Evolutionary conservation across 805 yeast species (phyloP), one percentile per base, ranked within the genome.

Genomic region (Jamesozyma gamospora): DNA sequence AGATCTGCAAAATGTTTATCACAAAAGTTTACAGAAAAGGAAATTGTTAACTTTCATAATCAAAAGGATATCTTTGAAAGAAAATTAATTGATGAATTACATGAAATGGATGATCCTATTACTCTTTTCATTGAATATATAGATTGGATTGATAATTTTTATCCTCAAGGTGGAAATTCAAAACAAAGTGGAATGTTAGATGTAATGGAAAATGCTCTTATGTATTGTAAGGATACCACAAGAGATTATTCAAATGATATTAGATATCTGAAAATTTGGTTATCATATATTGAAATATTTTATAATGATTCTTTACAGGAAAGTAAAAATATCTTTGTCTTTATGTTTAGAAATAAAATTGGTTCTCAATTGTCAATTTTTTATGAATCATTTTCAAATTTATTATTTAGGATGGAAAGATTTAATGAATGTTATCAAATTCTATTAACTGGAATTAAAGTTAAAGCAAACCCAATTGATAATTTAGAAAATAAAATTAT

Each of bases 51-150:
- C 10, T 24, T 44, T 13, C 40, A 41, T 16, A 18, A 21, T 10
- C 38, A 40, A 5, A 55, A 79, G 34, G 56, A 27, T 14, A 15
- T 7, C 3, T 33, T 72, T 46, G 90, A 82, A 52, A 49, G 51
- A 3, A 60, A 56, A 13, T 51, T 84, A 14, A 40, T 45, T 4
- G 52, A 52, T 5, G 63, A 64, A 1, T 46, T 74, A 8, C 78
- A 72, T 1, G 83, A 76, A 14, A 56, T 75, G 27, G 95, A 86
- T 60, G 95, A 87, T 56, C 95, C 96, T 0, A 55, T 87, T 15
- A 83, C 80, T 44, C 74, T 77, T 1, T 85, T 71, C 58, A 46
- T 83, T 15, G 78, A 79, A 14, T 87, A 83, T 49, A 66, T 87
- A 12, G 57, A 67, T 14, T 86, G 95, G 94, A 72, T 75, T 10